A percentile compares a stretch with the other conserved stretches of the same genome.
Evolutionary conservation across 2,329 filamentous ascomycete species (phyloP).

Genomic region (Alternaria triticina): DNA sequence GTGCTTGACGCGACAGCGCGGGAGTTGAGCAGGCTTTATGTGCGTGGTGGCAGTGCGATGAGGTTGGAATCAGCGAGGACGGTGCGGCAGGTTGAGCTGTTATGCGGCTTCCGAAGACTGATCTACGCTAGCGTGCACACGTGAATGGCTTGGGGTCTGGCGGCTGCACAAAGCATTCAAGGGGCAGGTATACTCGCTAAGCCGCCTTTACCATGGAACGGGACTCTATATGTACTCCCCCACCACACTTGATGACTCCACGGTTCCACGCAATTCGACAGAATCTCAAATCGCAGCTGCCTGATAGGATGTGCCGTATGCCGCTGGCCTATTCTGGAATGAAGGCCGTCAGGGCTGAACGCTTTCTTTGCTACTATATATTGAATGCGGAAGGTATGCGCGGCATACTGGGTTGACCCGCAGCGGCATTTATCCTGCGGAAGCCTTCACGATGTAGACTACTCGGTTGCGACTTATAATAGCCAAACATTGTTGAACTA

Average conservation of each 20-base stretch:
- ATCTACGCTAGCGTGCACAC: constrained; percentile 11
- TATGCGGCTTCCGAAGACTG: constrained; percentile 7
- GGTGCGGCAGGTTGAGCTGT: neutral
- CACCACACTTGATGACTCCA: constrained; percentile 1
- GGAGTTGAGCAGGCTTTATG: neutral
- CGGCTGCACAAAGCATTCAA: constrained; percentile 5
- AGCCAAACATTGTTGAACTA: neutral
- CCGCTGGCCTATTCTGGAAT: neutral
- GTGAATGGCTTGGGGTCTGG: constrained; percentile 5
- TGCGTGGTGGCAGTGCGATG: neutral
- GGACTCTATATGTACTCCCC: neutral
- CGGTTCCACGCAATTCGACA: neutral
- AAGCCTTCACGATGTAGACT: no score
- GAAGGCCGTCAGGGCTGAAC: neutral
- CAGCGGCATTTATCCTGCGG: no score
- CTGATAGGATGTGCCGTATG: neutral
- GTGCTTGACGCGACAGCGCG: neutral
- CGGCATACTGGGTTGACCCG: neutral
- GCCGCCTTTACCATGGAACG: constrained; percentile 5
- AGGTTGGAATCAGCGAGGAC: neutral
- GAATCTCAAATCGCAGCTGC: neutral
- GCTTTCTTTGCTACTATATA: neutral
- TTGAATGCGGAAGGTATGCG: neutral
- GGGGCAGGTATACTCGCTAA: constrained; percentile 3
- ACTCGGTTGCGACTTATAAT: neutral